Percentiles rank a stretch among this genome's conserved stretches.
Conservation (phyloP, 2,329 filamentous ascomycete species). For the Colletotrichum coccodes region DNA sequence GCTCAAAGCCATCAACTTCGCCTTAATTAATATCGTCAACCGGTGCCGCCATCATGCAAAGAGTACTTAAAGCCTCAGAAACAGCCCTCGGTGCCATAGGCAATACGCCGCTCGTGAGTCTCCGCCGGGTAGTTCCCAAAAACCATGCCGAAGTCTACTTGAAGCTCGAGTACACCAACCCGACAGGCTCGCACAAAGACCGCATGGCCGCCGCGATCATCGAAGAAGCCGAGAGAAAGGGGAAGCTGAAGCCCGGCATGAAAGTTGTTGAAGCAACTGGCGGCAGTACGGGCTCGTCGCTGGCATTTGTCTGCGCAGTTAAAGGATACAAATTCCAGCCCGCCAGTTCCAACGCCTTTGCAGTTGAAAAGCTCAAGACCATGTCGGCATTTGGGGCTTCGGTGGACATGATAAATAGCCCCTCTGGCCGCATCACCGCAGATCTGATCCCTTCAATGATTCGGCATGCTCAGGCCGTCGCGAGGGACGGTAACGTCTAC, state of each 20-base stretch:
- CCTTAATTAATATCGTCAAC: neutral
- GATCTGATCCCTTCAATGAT: slow-evolving; percentile 21
- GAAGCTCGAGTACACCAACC: slow-evolving; percentile 31
- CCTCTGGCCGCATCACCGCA: slow-evolving; percentile 12
- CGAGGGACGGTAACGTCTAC: neutral
- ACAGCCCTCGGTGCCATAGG: slow-evolving; percentile 18
- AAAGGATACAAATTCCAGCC: slow-evolving; percentile 37
- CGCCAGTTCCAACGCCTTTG: slow-evolving; percentile 12
- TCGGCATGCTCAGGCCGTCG: neutral
- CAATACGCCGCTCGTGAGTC: slow-evolving; percentile 23
- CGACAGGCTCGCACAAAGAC: slow-evolving; percentile 32
- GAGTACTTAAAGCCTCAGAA: neutral
- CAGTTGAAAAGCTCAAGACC: slow-evolving; percentile 28
- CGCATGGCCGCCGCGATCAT: slow-evolving; percentile 28
- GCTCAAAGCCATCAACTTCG: neutral
- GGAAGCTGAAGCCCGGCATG: slow-evolving; percentile 9
- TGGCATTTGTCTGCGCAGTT: slow-evolving; percentile 33
- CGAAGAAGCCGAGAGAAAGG: slow-evolving; percentile 17
- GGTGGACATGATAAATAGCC: slow-evolving; percentile 23
- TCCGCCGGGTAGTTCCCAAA: slow-evolving; percentile 7
- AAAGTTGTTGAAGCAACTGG: slow-evolving; percentile 30
- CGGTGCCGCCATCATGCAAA: neutral
- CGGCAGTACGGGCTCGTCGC: slow-evolving; percentile 29
- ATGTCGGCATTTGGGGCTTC: slow-evolving; percentile 29
- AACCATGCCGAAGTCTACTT: slow-evolving; percentile 20